These are phyloP conservation scores for Ceratocystis eucalypticola DNA, from an alignment of 2,329 filamentous ascomycete species.

Conservation along the genomic window DNA sequence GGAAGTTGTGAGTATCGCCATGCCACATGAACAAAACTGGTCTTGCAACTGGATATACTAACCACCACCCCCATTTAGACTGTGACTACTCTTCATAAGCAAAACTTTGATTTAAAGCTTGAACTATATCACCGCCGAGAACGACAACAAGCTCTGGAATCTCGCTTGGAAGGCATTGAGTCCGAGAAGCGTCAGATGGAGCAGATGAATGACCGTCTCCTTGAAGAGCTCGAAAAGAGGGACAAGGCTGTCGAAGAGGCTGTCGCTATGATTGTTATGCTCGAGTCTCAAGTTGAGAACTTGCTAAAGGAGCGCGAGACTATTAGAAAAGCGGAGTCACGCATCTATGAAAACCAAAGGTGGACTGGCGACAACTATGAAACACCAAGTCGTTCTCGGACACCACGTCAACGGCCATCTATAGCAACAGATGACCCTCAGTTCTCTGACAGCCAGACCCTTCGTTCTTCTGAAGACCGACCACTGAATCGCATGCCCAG, in stretches of 20 bases:
- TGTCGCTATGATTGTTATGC: conserved; percentile 51
- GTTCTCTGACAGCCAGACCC: background rate
- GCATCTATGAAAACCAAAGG: conserved; percentile 17
- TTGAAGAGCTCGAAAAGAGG: conserved; percentile 49
- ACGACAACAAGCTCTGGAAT: conserved; percentile 46
- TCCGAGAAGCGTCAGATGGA: conserved; percentile 40
- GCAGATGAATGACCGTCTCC: conserved; percentile 44
- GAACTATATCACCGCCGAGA: conserved; percentile 58
- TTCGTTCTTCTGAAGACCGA: conserved; percentile 7
- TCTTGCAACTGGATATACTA: conserved; percentile 8
- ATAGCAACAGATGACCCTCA: conserved; percentile 20
- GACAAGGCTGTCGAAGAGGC: conserved; percentile 60
- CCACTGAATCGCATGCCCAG: conserved; percentile 47
- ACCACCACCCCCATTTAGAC: conserved; percentile 31
- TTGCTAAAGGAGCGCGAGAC: conserved; percentile 41
- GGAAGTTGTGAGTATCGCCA: conserved; percentile 40
- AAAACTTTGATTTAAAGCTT: conserved; percentile 65
- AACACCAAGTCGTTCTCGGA: conserved; percentile 1
- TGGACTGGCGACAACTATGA: conserved; percentile 17
- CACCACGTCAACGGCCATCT: conserved; percentile 5
- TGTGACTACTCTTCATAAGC: conserved; percentile 55
- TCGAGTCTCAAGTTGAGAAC: conserved; percentile 47
- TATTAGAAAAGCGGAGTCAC: conserved; percentile 36
- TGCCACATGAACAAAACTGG: no score
- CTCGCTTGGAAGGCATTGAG: conserved; percentile 42